Conservation (phyloP, 495 filamentous ascomycete species). For the Penicillium subrubescens region DNA sequence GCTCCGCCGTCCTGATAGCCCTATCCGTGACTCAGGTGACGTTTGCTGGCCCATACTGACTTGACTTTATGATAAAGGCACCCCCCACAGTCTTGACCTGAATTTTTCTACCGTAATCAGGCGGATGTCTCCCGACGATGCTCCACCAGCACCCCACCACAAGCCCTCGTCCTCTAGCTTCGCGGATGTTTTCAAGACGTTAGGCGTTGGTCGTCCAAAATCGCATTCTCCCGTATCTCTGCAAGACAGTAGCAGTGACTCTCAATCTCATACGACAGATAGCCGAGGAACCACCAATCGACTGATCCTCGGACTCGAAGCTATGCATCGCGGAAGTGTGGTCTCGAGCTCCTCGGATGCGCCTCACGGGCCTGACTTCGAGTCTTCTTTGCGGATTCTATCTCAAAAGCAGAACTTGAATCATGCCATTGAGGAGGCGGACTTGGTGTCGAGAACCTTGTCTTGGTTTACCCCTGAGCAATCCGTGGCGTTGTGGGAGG, state of each 20-base stretch:
- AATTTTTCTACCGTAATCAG: conserved; percentile 17
- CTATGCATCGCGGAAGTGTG: conserved; percentile 50
- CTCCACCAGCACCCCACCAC: conserved; percentile 34
- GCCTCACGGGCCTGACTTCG: conserved; percentile 44
- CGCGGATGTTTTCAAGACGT: conserved; percentile 49
- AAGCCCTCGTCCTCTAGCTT: conserved; percentile 46
- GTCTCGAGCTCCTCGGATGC: conserved; percentile 49
- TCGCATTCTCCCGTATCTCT: conserved; percentile 42
- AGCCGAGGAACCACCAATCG: conserved; percentile 31
- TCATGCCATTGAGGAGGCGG: conserved; percentile 47
- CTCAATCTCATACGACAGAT: conserved; percentile 33
- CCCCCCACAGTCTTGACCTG: background rate
- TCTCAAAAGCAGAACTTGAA: conserved; percentile 39
- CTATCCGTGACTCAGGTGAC: conserved; percentile 13
- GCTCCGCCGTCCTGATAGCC: background rate
- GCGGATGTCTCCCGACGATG: conserved; percentile 55
- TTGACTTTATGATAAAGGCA: background rate
- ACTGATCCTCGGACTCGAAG: conserved; percentile 37
- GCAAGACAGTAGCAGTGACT: conserved; percentile 39
- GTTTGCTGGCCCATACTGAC: conserved; percentile 21
- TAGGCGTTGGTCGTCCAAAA: conserved; percentile 46
- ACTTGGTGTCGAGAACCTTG: conserved; percentile 35
- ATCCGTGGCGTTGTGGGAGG: conserved; percentile 46
- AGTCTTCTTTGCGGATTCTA: conserved; percentile 37
- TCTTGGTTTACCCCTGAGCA: conserved; percentile 46